Evolutionary conservation across 306 rosid species (phyloP).

Genomic region (Vigna trinervia): DNA sequence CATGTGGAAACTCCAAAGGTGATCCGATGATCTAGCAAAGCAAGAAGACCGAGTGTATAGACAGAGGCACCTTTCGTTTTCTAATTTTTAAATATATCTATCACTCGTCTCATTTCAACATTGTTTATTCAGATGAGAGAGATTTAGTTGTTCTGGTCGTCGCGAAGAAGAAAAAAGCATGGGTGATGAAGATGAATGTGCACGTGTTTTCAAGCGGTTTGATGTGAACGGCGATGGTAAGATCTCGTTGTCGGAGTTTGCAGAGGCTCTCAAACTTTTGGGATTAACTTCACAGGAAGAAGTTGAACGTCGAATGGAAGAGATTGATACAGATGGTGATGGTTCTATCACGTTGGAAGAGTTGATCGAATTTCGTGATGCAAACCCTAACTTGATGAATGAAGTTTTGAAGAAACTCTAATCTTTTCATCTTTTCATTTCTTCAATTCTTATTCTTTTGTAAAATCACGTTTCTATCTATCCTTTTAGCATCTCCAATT

Average conservation of each 20-base stretch:
- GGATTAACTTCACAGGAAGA: slow-evolving; percentile 65
- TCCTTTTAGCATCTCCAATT: too few species aligned
- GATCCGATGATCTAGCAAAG: slow-evolving; percentile 41
- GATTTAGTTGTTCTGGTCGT: background rate
- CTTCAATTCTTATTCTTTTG: too few species aligned
- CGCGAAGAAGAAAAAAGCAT: background rate
- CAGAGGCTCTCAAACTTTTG: slow-evolving; percentile 61
- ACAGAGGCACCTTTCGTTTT: background rate
- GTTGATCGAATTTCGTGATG: slow-evolving; percentile 53
- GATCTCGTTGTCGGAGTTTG: slow-evolving; percentile 62
- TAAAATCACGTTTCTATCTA: too few species aligned
- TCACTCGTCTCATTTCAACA: background rate
- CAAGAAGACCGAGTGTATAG: slow-evolving; percentile 14
- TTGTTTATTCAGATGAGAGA: background rate
- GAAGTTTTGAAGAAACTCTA: slow-evolving; percentile 58
- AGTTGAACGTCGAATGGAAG: slow-evolving; percentile 57
- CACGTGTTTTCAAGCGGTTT: slow-evolving; percentile 68
- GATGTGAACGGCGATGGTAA: slow-evolving; percentile 70
- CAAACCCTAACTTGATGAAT: slow-evolving; percentile 61
- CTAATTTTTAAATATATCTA: background rate
- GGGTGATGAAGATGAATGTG: slow-evolving; percentile 52
- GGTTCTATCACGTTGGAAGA: slow-evolving; percentile 69
- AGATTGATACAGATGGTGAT: slow-evolving; percentile 70
- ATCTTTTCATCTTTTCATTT: background rate
- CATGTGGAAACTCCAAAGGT: background rate